Conservation (phyloP, 495 filamentous ascomycete species). For the Melanomma pulvis-pyrius region DNA sequence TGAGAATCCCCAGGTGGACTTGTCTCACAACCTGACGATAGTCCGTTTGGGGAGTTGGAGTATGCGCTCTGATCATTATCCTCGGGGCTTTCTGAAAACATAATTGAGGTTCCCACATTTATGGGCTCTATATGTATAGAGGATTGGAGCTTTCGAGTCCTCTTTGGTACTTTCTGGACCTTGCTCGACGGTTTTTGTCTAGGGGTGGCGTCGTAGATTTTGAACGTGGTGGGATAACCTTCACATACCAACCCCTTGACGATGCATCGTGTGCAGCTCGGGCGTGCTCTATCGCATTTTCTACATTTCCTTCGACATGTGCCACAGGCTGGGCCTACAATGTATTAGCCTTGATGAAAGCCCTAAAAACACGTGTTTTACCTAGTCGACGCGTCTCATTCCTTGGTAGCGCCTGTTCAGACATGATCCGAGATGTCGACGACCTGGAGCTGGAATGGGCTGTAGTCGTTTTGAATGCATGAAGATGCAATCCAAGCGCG, state of each 20-base stretch:
- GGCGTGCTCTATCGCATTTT: slow-evolving; percentile 8
- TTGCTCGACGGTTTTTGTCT: neutral
- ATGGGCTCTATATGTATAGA: neutral
- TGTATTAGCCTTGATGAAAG: neutral
- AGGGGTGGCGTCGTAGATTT: slow-evolving; percentile 7
- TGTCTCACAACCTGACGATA: neutral
- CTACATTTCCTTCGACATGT: slow-evolving; percentile 14
- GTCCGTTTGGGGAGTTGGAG: neutral
- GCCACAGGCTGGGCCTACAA: slow-evolving; percentile 6
- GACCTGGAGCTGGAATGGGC: neutral
- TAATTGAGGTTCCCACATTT: neutral
- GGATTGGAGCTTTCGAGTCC: neutral
- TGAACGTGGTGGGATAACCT: slow-evolving; percentile 8
- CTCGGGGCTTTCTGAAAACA: neutral
- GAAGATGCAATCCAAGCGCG: neutral
- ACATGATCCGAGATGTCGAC: neutral
- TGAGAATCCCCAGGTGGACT: neutral
- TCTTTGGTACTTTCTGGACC: neutral
- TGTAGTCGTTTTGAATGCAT: neutral
- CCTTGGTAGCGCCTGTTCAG: neutral
- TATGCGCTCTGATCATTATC: neutral
- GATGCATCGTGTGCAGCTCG: slow-evolving; percentile 6
- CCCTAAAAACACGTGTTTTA: neutral
- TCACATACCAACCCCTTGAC: slow-evolving; percentile 7
- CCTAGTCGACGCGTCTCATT: neutral